Conservation (phyloP, 2,329 filamentous ascomycete species). For the Monosporascus cannonballus region DNA sequence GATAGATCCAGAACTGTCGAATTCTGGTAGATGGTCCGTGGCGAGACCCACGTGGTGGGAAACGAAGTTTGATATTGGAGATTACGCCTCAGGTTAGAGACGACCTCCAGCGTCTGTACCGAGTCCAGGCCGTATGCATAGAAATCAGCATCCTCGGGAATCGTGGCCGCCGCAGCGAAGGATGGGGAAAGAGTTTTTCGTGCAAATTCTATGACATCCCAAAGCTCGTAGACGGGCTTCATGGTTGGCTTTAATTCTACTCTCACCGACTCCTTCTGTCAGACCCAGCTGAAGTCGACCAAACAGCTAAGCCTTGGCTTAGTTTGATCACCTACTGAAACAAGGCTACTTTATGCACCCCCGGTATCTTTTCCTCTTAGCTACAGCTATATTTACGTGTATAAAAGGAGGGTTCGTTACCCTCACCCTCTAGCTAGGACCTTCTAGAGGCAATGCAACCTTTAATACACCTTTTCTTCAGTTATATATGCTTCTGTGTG, state of each 20-base stretch:
- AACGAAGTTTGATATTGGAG: constrained; percentile 2
- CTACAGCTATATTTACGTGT: too few species aligned
- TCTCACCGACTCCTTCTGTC: too few species aligned
- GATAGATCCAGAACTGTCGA: constrained; percentile 7
- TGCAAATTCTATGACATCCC: constrained; percentile 1
- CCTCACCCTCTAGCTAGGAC: too few species aligned
- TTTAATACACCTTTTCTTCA: too few species aligned
- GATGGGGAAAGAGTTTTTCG: neutral
- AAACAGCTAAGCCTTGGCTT: too few species aligned
- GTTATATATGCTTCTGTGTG: too few species aligned
- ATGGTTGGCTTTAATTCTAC: neutral
- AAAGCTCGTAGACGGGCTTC: constrained; percentile 2
- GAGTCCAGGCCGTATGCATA: constrained; percentile 12
- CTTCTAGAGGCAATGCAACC: too few species aligned
- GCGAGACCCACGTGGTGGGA: constrained; percentile 7
- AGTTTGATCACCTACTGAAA: too few species aligned
- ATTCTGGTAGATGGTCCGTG: constrained; percentile 9
- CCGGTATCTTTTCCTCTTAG: too few species aligned
- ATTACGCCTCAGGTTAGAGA: constrained; percentile 5
- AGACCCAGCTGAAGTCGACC: too few species aligned
- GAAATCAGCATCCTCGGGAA: constrained; percentile 11
- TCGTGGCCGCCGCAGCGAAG: neutral
- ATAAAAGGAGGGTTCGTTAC: too few species aligned
- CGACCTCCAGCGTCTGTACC: constrained; percentile 8
- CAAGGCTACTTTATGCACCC: too few species aligned